Percentiles rank a stretch among this genome's conserved stretches.
Conservation (phyloP, 805 yeast genomes). For the Candida schatavii region DNA sequence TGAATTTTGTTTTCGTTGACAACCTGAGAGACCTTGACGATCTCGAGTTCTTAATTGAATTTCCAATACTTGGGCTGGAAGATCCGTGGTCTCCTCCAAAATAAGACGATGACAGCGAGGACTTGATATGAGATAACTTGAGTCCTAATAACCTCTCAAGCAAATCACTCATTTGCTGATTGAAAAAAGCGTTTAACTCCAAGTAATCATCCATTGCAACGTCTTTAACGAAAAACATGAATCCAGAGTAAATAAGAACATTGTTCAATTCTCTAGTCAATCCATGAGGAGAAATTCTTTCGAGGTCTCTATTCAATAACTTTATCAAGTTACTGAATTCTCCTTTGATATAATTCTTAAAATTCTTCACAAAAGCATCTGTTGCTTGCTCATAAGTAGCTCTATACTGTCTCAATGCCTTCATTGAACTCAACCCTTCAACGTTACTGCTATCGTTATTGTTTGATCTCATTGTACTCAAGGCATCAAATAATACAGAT, state of each 20-base stretch:
- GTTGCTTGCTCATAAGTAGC: constrained; percentile 57
- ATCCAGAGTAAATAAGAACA: constrained; percentile 28
- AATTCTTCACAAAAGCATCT: constrained; percentile 45
- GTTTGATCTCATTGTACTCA: constrained; percentile 53
- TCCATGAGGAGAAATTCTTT: constrained; percentile 18
- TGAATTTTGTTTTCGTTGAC: constrained; percentile 3
- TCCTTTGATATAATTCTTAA: constrained; percentile 33
- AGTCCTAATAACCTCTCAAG: constrained; percentile 22
- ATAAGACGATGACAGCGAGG: constrained; percentile 13
- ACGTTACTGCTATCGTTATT: constrained; percentile 40
- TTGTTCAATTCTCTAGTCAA: constrained; percentile 26
- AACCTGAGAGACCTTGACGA: not conserved
- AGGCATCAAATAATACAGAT: constrained; percentile 57
- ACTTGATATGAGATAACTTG: constrained; percentile 19
- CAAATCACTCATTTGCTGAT: constrained; percentile 24
- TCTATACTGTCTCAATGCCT: constrained; percentile 67
- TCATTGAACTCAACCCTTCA: constrained; percentile 58
- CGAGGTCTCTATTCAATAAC: constrained; percentile 28
- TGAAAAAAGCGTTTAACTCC: constrained; percentile 44
- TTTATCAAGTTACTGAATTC: constrained; percentile 42
- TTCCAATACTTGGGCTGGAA: not conserved
- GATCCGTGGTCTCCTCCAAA: constrained; percentile 4
- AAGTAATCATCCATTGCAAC: constrained; percentile 47
- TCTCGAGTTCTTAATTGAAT: not conserved
- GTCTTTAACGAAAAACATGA: constrained; percentile 51